Conservation (phyloP, 176 grass and related monocot genomes). For the Triticum monococcum region DNA sequence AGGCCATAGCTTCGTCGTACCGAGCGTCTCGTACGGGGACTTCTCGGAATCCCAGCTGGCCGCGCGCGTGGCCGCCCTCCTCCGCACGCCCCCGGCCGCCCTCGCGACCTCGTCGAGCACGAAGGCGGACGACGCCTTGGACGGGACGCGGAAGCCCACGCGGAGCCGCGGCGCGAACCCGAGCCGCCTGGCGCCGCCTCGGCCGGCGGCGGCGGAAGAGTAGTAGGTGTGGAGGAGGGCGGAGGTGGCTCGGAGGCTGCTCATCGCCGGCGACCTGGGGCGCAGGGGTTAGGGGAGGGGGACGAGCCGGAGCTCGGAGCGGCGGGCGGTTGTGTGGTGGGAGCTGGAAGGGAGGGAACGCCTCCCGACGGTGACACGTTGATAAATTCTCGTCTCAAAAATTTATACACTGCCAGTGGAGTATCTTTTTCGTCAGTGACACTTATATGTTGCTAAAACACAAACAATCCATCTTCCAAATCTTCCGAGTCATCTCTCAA, state of each 20-base stretch:
- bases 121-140: constrained; percentile 43
- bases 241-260: constrained; percentile 57
- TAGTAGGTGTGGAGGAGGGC: constrained; percentile 56
- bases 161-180: constrained; percentile 12
- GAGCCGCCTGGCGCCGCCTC: constrained; percentile 23
- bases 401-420: neutral
- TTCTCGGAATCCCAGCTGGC: constrained; percentile 90
- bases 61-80: constrained; percentile 73
- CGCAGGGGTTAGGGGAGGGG: constrained; percentile 17
- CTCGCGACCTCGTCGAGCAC: constrained; percentile 64
- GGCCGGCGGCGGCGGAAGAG: constrained; percentile 24
- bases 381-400: constrained; percentile 41
- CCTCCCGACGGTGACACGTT: constrained; percentile 49
- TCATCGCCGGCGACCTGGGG: constrained; percentile 53
- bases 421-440: neutral
- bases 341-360: constrained; percentile 41
- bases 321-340: constrained; percentile 41
- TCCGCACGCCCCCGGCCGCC: constrained; percentile 32
- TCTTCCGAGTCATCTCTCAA: neutral
- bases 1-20: constrained; percentile 38
- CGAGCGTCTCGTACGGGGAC: constrained; percentile 86
- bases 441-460: neutral
- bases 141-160: constrained; percentile 42
- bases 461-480: neutral
- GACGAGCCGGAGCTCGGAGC: constrained; percentile 11